Evolutionary conservation across 352 stramenopile genomes (phyloP).

Genomic region (Globisporangium emineosum): DNA sequence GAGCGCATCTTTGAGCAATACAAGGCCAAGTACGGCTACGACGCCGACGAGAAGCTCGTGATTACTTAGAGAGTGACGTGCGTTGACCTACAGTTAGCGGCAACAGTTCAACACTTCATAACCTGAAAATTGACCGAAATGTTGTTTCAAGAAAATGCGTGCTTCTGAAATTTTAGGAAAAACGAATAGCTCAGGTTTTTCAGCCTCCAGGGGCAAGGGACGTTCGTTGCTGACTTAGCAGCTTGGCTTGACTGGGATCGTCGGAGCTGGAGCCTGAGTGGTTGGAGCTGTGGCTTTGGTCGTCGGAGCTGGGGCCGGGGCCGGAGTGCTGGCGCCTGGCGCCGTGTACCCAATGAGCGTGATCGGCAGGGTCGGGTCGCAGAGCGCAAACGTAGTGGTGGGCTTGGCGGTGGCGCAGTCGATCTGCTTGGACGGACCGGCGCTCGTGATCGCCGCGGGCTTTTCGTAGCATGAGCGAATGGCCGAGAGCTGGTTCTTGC

Average conservation of each 20-base stretch:
- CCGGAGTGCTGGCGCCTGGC: not conserved
- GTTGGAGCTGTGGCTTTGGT: not conserved
- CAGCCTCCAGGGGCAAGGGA: no score
- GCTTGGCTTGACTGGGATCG: slow-evolving; percentile 7
- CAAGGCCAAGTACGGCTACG: slow-evolving; percentile 72
- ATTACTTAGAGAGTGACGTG: slow-evolving; percentile 1
- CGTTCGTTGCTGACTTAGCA: no score
- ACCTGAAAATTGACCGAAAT: not conserved
- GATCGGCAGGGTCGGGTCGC: slow-evolving; percentile 22
- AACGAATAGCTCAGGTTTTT: no score
- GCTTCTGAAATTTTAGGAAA: not conserved
- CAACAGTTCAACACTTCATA: no score
- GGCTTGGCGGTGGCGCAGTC: slow-evolving; percentile 19
- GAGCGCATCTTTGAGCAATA: slow-evolving; percentile 63
- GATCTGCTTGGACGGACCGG: slow-evolving; percentile 15
- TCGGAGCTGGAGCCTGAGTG: not conserved
- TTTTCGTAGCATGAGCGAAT: slow-evolving; percentile 34
- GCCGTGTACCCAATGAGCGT: slow-evolving; percentile 20
- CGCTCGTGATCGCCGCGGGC: slow-evolving; percentile 12
- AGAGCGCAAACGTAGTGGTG: slow-evolving; percentile 16
- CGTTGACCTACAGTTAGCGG: no score
- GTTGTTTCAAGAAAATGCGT: not conserved
- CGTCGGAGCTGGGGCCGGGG: not conserved
- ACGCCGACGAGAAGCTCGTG: slow-evolving; percentile 52
- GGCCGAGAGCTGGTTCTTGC: slow-evolving; percentile 25